Evolutionary conservation across 2,329 filamentous ascomycete genomes (phyloP), one percentile per base, ranked within the genome.

Genomic region (Alternaria triticimaculans): DNA sequence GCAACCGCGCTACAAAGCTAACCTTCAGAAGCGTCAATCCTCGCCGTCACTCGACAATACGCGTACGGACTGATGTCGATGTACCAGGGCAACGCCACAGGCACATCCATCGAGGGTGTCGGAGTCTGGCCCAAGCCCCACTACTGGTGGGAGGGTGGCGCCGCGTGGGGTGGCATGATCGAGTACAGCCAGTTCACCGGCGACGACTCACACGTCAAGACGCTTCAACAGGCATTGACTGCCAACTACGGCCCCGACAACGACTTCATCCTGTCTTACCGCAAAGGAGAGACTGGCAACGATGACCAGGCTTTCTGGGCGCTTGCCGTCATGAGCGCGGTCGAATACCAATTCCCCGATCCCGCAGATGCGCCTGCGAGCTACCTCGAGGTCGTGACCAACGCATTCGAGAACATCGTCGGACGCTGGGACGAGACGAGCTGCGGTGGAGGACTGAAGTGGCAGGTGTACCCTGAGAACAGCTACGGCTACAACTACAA

Each of bases 381-480:
- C 48, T 93, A 90, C 88, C 82, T 92, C 18, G 82, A 90, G 23
- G 84, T 96, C 25, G 87, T 87, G 8, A 84, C 86, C 70, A 92
- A 91, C 67, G 87, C 92, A 30, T 96, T 92, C 85, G 89, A 94
- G 76, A 86, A 87, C 46, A 90, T 94, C 73, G 85, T 84, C 6
- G 79, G 79, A 21, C 87, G 93, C 49, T 96, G 93, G 93, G 89
- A 94, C 76, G 84, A 82, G 0, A 81, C 83, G 0, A 80, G 82
- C 43, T 96, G 93, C 73, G 85, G 84, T 25, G 93, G 93, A 64
- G 93, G 93, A 5, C 81, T 96, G 50, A 85, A 88, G 60, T 95
- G 92, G 92, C 93, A 97, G 82, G 93, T 97, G 69, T 94, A 90
- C 77, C 82, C 86, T 1, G 87, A 87, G 71, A 95, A 96, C 76